Conservation (phyloP, 257 asterid species). For the Knoxia roxburghii region DNA sequence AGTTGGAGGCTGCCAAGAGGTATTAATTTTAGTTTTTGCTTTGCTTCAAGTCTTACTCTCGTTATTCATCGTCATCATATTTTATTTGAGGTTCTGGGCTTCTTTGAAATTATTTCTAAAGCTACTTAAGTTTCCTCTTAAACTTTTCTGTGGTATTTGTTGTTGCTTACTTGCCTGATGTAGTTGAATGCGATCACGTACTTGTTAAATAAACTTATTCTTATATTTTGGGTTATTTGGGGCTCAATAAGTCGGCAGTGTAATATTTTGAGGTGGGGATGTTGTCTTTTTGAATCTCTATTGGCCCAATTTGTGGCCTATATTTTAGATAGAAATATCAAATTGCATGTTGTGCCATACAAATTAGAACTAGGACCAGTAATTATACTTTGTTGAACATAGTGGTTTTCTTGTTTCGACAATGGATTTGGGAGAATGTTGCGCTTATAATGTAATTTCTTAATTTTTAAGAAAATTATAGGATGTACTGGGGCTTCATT, state of each 20-base stretch:
- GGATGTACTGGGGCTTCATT: neutral
- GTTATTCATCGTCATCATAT: neutral
- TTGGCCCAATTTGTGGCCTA: neutral
- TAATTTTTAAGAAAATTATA: no score
- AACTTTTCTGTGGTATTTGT: neutral
- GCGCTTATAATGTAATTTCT: neutral
- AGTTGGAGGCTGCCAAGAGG: conserved; percentile 98
- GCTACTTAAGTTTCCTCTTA: neutral
- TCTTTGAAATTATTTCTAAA: neutral
- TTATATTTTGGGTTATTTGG: neutral
- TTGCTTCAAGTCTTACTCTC: neutral
- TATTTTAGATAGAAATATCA: no score
- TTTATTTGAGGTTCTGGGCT: neutral
- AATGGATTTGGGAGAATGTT: neutral
- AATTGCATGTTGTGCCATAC: neutral
- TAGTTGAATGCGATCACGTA: neutral
- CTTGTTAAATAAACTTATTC: neutral
- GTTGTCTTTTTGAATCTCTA: neutral
- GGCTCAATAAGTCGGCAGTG: neutral
- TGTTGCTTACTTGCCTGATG: neutral
- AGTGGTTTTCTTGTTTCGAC: neutral
- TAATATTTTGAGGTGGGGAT: neutral
- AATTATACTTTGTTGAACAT: neutral
- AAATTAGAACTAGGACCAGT: neutral
- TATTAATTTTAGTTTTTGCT: conserved; percentile 12